Conservation (phyloP, 2,329 filamentous ascomycete species). For the Apiospora hydei region DNA sequence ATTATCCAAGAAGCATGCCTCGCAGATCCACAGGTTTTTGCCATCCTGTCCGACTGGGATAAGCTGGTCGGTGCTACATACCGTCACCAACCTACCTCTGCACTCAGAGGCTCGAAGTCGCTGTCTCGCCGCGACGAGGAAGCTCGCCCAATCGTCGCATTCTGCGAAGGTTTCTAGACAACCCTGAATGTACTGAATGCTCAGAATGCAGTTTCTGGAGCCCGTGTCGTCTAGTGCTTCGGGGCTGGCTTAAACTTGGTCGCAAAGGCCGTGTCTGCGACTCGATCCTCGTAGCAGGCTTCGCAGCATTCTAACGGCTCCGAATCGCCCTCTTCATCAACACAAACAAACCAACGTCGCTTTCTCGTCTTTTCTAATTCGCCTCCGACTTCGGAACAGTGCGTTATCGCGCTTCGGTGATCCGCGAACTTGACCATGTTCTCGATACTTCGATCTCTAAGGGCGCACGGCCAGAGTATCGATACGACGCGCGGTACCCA, state of each 20-base stretch:
- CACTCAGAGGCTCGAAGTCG: conserved; percentile 1
- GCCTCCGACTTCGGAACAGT: background rate
- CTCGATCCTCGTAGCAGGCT: conserved; percentile 25
- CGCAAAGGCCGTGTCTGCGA: conserved; percentile 19
- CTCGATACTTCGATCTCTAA: background rate
- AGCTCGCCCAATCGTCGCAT: background rate
- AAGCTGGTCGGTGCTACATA: background rate
- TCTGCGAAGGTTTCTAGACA: background rate
- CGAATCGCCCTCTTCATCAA: background rate
- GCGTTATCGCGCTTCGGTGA: background rate
- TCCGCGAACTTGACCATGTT: background rate
- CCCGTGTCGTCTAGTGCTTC: background rate
- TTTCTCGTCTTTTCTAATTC: background rate
- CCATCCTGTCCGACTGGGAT: background rate
- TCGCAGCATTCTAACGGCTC: conserved; percentile 13
- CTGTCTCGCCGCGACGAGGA: background rate
- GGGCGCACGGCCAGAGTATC: conserved; percentile 19
- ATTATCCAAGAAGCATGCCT: conserved; percentile 24
- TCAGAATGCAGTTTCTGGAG: background rate
- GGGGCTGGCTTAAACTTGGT: background rate
- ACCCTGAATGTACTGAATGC: background rate
- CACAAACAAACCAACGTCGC: background rate
- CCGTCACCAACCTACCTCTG: background rate
- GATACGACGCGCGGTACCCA: conserved; percentile 22
- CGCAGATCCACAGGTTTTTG: conserved; percentile 17